Evolutionary conservation across 306 rosid genomes (phyloP).

Genomic region (Casuarina glauca): DNA sequence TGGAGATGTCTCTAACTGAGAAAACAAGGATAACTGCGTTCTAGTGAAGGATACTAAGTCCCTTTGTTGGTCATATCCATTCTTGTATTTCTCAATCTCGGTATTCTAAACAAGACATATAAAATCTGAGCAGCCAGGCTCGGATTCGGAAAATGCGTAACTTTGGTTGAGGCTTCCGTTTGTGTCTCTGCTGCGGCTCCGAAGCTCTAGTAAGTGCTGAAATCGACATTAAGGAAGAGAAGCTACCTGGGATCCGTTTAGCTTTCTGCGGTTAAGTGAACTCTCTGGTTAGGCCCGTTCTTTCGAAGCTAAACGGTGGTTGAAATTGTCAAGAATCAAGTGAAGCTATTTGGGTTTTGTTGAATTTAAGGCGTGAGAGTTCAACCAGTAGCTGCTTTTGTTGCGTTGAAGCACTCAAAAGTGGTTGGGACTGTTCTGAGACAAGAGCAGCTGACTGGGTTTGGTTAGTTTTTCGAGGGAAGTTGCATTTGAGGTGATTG

Average conservation of each 20-base stretch:
- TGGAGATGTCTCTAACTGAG: constrained; percentile 36
- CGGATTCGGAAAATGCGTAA: constrained; percentile 18
- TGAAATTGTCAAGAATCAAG: constrained; percentile 1
- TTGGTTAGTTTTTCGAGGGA: constrained; percentile 24
- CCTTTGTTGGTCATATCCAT: constrained; percentile 21
- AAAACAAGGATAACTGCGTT: constrained; percentile 39
- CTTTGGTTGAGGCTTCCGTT: background rate
- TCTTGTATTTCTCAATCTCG: constrained; percentile 11
- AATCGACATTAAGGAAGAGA: constrained; percentile 9
- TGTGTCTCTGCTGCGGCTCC: constrained; percentile 18
- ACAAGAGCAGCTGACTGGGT: constrained; percentile 24
- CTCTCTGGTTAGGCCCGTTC: constrained; percentile 14
- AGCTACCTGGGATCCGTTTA: constrained; percentile 15
- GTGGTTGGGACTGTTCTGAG: background rate
- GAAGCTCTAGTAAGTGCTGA: constrained; percentile 13
- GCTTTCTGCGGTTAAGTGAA: background rate
- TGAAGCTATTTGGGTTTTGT: constrained; percentile 12
- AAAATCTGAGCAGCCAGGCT: constrained; percentile 9
- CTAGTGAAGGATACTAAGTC: constrained; percentile 29
- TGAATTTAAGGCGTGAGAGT: background rate
- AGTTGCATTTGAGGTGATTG: constrained; percentile 22
- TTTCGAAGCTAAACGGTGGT: constrained; percentile 14
- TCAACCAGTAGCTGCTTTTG: constrained; percentile 13
- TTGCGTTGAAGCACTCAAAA: constrained; percentile 14
- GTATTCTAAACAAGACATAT: background rate